These are phyloP conservation scores for Ophiostoma ulmi DNA, from an alignment of 2,329 filamentous ascomycete genomes.

Conservation along the genomic window DNA sequence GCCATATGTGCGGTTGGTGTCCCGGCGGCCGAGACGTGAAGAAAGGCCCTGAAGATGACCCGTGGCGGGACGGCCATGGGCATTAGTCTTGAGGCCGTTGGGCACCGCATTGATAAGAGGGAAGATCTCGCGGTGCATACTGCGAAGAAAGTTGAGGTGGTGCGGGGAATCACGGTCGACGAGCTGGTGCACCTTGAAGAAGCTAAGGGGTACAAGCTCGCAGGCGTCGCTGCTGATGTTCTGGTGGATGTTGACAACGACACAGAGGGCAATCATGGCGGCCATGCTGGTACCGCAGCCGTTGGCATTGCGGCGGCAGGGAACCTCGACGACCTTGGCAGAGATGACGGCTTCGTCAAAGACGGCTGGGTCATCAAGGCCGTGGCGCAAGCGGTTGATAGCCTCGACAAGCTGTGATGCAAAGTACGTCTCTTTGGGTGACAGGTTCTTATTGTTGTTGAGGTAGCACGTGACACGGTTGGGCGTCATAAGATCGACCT, in stretches of 20 bases:
- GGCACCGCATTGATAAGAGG: slow-evolving; percentile 22
- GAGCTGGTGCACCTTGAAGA: slow-evolving; percentile 42
- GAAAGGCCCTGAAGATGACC: slow-evolving; percentile 13
- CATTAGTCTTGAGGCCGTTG: background rate
- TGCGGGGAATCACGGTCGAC: slow-evolving; percentile 22
- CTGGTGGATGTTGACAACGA: slow-evolving; percentile 47
- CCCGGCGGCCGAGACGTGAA: slow-evolving; percentile 13
- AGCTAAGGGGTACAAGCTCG: slow-evolving; percentile 45
- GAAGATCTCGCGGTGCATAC: slow-evolving; percentile 23
- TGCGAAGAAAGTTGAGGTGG: slow-evolving; percentile 22
- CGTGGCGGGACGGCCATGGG: background rate
- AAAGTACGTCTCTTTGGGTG: slow-evolving; percentile 41
- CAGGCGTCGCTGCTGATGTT: slow-evolving; percentile 42
- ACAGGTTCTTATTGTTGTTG: slow-evolving; percentile 37
- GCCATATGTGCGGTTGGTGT: background rate
- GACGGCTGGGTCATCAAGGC: slow-evolving; percentile 40
- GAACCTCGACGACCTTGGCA: slow-evolving; percentile 41
- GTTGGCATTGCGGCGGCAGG: slow-evolving; percentile 32
- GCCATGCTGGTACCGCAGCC: slow-evolving; percentile 21
- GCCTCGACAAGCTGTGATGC: slow-evolving; percentile 41
- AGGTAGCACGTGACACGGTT: slow-evolving; percentile 38
- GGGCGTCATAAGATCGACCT: slow-evolving; percentile 45
- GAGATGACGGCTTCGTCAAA: slow-evolving; percentile 46
- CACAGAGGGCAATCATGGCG: slow-evolving; percentile 42
- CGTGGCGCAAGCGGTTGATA: slow-evolving; percentile 39